Percentiles rank a stretch among this genome's conserved stretches.
Evolutionary conservation across 306 rosid genomes (phyloP).

Genomic region (Prunus dulcis): DNA sequence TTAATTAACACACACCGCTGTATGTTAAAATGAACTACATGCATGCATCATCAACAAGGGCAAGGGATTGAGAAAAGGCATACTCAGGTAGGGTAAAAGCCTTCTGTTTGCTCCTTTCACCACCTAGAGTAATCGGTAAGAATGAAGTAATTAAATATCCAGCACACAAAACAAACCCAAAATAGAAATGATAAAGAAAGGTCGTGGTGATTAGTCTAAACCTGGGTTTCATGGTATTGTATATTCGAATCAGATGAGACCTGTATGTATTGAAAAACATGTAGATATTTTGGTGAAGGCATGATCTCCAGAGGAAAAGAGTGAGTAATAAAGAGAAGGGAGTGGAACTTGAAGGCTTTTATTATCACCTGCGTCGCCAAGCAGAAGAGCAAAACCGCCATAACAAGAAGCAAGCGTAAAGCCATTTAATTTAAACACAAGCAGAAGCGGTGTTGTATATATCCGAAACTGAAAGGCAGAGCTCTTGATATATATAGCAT

Average conservation of each 20-base stretch:
- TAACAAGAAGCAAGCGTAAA: conserved; percentile 21
- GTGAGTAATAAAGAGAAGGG: no score
- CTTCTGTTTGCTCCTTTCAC: conserved; percentile 34
- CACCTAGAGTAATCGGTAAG: not conserved
- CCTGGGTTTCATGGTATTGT: conserved; percentile 23
- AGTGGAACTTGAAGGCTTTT: not conserved
- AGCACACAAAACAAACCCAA: not conserved
- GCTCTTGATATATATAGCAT: not conserved
- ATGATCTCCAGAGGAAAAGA: no score
- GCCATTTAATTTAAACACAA: not conserved
- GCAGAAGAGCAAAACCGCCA: conserved; percentile 19
- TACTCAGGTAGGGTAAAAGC: conserved; percentile 25
- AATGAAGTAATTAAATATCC: no score
- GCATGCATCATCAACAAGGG: not conserved
- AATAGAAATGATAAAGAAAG: not conserved
- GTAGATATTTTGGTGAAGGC: no score
- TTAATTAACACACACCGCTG: no score
- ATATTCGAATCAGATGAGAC: conserved; percentile 22
- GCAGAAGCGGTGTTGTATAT: no score
- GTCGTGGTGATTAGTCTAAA: not conserved
- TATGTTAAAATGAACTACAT: not conserved
- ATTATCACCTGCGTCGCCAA: conserved; percentile 3
- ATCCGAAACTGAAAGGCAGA: not conserved
- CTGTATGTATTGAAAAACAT: not conserved
- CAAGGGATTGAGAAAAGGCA: not conserved